phyloP scores from a whole-genome alignment of 306 rosid species.

The Acmispon strigosus region DNA sequence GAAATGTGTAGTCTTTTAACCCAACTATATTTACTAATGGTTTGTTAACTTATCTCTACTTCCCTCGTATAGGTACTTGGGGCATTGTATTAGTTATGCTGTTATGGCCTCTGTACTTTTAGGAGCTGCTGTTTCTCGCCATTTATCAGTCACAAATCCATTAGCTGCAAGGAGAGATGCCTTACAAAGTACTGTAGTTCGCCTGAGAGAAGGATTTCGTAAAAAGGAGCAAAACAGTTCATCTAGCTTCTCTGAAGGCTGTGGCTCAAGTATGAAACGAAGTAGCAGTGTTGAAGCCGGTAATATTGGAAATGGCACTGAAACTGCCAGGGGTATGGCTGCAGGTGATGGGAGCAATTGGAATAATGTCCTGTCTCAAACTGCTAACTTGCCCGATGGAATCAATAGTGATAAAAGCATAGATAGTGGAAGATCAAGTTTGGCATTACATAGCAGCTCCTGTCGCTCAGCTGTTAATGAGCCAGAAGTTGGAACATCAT shows the following conservation, averaged over 20 bases:
- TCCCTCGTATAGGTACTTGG: constrained; percentile 71
- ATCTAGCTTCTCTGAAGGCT: constrained; percentile 95
- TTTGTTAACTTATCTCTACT: constrained; percentile 12
- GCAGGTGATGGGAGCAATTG: constrained; percentile 73
- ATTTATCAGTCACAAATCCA: constrained; percentile 78
- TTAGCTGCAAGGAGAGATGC: constrained; percentile 99
- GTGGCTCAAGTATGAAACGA: constrained; percentile 97
- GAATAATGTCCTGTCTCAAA: constrained; percentile 57
- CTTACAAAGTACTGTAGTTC: constrained; percentile 92
- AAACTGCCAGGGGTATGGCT: constrained; percentile 53
- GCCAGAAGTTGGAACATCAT: constrained; percentile 64
- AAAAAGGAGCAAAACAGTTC: constrained; percentile 94
- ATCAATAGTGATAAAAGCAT: constrained; percentile 91
- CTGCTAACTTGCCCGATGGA: constrained; percentile 77
- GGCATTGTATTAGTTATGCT: constrained; percentile 97
- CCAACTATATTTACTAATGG: constrained; percentile 14
- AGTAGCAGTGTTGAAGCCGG: constrained; percentile 96
- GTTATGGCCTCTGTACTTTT: constrained; percentile 91
- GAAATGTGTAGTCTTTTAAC: not conserved
- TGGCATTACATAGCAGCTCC: constrained; percentile 89
- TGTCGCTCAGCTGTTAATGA: constrained; percentile 89
- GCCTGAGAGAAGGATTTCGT: constrained; percentile 96
- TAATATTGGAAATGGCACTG: constrained; percentile 67
- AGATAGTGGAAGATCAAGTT: constrained; percentile 97
- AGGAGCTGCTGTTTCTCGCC: constrained; percentile 97